phyloP scores from a whole-genome alignment of 805 yeast genomes.

The Starmerella vaccinii region DNA sequence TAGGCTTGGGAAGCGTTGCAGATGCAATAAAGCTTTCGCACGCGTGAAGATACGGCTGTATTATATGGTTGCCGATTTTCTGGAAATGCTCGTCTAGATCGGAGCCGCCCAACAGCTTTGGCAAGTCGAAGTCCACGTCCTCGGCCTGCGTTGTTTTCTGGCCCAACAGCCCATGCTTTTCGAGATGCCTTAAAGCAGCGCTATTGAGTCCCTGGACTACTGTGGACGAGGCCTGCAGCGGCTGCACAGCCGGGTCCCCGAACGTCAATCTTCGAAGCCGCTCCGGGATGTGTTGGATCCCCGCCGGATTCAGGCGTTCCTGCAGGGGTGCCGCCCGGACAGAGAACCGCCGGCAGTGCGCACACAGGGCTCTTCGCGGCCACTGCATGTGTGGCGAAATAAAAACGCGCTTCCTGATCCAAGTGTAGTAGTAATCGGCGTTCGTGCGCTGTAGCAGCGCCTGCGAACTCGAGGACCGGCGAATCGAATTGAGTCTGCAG shows the following conservation, averaged over 20 bases:
- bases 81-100: slow-evolving; percentile 77
- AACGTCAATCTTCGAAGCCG: slow-evolving; percentile 18
- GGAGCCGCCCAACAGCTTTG: slow-evolving; percentile 55
- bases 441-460: no score
- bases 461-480: no score
- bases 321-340: not conserved
- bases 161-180: slow-evolving; percentile 13
- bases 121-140: slow-evolving; percentile 36
- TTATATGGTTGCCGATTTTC: slow-evolving; percentile 45
- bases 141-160: slow-evolving; percentile 20
- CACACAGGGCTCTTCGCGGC: not conserved
- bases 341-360: not conserved
- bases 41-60: slow-evolving; percentile 46
- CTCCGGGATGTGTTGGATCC: slow-evolving; percentile 27
- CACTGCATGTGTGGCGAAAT: not conserved
- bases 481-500: no score
- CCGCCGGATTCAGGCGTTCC: slow-evolving; percentile 26
- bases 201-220: slow-evolving; percentile 1
- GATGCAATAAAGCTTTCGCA: slow-evolving; percentile 4
- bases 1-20: not conserved
- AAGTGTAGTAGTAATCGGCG: not conserved
- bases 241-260: not conserved
- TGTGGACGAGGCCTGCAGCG: not conserved
- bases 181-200: slow-evolving; percentile 19
- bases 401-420: not conserved